Percentiles rank a stretch among this genome's conserved stretches.
phyloP scores from a whole-genome alignment of 1,284 basidiomycete genomes.

The Termitomyces sp. region DNA sequence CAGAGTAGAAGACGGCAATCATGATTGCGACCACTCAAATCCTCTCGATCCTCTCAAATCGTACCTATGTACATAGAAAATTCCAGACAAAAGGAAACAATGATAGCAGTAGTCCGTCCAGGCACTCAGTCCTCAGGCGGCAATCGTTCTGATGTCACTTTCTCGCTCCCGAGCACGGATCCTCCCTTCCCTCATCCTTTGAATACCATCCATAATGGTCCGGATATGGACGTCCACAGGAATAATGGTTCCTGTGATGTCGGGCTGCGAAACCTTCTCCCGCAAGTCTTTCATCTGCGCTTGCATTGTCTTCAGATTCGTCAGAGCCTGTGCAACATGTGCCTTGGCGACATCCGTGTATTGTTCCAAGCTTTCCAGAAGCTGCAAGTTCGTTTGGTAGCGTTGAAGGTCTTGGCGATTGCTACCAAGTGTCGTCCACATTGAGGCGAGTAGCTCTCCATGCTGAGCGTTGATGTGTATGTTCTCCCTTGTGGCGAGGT shows the following conservation, averaged over 20 bases:
- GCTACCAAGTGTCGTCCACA: slow-evolving; percentile 40
- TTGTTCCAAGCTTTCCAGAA: slow-evolving; percentile 29
- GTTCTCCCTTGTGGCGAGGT: slow-evolving; percentile 34
- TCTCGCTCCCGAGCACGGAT: slow-evolving; percentile 22
- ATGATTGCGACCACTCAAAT: neutral
- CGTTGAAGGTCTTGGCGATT: slow-evolving; percentile 27
- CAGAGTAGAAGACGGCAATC: neutral
- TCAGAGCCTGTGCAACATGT: slow-evolving; percentile 35
- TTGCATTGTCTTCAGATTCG: slow-evolving; percentile 33
- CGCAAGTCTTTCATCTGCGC: slow-evolving; percentile 42
- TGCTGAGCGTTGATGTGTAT: slow-evolving; percentile 23
- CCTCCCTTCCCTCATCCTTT: slow-evolving; percentile 34
- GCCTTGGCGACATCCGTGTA: slow-evolving; percentile 35
- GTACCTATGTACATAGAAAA: neutral
- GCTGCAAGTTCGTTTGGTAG: slow-evolving; percentile 25
- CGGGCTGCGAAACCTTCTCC: slow-evolving; percentile 35
- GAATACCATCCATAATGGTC: slow-evolving; percentile 36
- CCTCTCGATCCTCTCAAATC: neutral
- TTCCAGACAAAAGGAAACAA: neutral
- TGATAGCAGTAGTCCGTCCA: neutral
- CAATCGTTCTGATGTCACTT: slow-evolving; percentile 13
- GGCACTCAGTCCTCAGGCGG: slow-evolving; percentile 3
- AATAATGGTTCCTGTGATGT: slow-evolving; percentile 33
- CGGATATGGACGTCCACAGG: slow-evolving; percentile 39
- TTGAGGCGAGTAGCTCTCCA: slow-evolving; percentile 33